Evolutionary conservation across 108 stramenopile species (phyloP).

Genomic region (Epipyxis sp.): DNA sequence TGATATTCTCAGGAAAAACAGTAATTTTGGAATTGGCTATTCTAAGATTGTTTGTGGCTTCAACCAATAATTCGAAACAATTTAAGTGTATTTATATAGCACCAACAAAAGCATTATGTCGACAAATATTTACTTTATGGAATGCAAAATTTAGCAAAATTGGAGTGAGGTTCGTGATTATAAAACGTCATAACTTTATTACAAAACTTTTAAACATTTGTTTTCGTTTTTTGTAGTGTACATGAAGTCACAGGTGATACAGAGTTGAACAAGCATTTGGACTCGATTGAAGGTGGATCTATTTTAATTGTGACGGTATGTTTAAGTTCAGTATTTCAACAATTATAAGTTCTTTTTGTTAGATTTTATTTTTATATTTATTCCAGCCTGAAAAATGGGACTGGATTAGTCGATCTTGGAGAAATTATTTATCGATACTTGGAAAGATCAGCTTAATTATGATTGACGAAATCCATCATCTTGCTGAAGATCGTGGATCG

Average conservation of each 20-base stretch:
- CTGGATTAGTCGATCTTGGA: not conserved
- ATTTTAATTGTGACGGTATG: not conserved
- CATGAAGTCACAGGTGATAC: constrained; percentile 82
- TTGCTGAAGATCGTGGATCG: constrained; percentile 81
- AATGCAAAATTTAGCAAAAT: constrained; percentile 60
- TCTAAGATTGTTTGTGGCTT: constrained; percentile 59
- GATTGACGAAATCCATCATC: constrained; percentile 87
- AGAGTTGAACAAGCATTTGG: constrained; percentile 40
- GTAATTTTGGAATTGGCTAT: constrained; percentile 89
- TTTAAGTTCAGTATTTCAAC: too few species aligned
- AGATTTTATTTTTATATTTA: too few species aligned
- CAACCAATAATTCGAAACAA: constrained; percentile 46
- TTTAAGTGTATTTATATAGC: constrained; percentile 83
- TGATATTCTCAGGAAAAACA: too few species aligned
- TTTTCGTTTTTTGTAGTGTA: too few species aligned
- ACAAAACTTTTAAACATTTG: too few species aligned
- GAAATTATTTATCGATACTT: constrained; percentile 70
- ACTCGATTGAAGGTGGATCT: not conserved
- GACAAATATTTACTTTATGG: constrained; percentile 83
- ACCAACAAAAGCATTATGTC: constrained; percentile 90
- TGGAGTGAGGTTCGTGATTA: constrained; percentile 44
- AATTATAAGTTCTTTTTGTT: too few species aligned
- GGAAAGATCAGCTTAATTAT: constrained; percentile 81
- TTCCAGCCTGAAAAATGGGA: constrained; percentile 3
- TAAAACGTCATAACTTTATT: too few species aligned